Evolutionary conservation across 352 stramenopile species (phyloP).

Genomic region (Phytophthora melonis): DNA sequence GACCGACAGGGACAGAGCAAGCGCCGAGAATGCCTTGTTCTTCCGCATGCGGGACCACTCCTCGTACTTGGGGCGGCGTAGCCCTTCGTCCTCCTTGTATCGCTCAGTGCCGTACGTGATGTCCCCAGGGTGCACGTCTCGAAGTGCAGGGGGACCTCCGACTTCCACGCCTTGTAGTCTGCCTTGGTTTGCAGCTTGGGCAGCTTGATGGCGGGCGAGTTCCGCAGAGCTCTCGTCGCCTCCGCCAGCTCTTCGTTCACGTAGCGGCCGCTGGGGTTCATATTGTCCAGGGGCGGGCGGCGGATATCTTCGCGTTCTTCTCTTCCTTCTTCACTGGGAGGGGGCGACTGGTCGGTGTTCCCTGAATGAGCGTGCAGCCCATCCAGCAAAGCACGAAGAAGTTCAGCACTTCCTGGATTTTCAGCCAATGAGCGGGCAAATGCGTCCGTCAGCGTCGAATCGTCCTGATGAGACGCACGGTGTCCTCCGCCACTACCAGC

Average conservation of each 20-base stretch:
- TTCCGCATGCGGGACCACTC: conserved; percentile 3
- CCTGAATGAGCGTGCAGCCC: background rate
- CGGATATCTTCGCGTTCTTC: background rate
- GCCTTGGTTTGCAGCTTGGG: background rate
- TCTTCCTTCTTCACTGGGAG: background rate
- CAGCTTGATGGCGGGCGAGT: conserved; percentile 4
- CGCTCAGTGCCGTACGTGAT: conserved; percentile 9
- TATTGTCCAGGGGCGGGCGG: background rate
- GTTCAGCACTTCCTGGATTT: background rate
- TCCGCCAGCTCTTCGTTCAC: conserved; percentile 1
- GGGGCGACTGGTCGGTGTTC: background rate
- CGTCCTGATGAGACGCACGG: background rate
- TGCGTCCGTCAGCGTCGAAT: background rate
- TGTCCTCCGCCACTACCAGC: background rate
- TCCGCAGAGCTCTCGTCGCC: background rate
- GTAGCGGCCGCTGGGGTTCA: conserved; percentile 8
- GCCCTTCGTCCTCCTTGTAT: background rate
- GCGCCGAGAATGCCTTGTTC: conserved; percentile 16
- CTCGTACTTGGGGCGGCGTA: background rate
- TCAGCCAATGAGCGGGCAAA: background rate
- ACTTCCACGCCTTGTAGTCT: conserved; percentile 11
- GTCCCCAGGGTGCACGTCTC: background rate
- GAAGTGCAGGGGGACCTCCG: conserved; percentile 12
- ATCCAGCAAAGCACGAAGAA: background rate
- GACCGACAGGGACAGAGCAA: conserved; percentile 11